Base-by-base conservation (phyloP, 441 rosid species). In the Jatropha multifida region DNA sequence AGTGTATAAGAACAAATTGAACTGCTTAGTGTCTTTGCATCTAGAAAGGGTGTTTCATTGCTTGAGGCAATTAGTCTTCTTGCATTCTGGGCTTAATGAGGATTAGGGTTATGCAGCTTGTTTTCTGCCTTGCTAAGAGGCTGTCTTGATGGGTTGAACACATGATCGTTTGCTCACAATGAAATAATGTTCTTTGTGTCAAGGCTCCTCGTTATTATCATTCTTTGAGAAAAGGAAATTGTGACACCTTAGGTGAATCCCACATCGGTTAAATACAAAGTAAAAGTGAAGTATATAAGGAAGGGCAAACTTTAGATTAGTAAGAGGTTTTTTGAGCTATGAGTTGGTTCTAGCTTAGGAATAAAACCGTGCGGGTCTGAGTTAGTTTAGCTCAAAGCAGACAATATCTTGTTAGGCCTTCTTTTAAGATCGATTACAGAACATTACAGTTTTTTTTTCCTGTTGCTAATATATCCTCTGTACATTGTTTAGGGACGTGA, bases 401-500 rank as follows among this genome's bases (percentile, higher is more conserved):
- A 32, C 32, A 32, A 32, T 32, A 32, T 32, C 32, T 32, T 44
- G 54, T 49, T 49, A 13, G 2, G 54, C 12, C 13, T 13, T 23
- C 23, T 44, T 44, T 44, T 44, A 10, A 10, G 48, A 44, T 62
- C 66, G 18, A 46, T 5, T 49, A 11, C 9, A 49, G 26, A 65
- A 70, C 5, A 20, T 49, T 64, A 26, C 44, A 8, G 20, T 61
- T 37, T 7, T 20, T 52, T 55, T 15, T 40, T 65, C 48, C 3
- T 49, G 32, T 13, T 56, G 23, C 76, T 82, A 41, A 79, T 69
- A 62, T 58, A 68, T 73, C 37, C 63, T 80, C 68, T 54, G 64
- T 52, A 62, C 74, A 18, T 74, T 73, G 62, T 76, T 51, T 56
- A 92, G 97, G 97, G 92, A 10, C 88, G 85, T 44, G 80, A 77